Evolutionary conservation across 2,329 filamentous ascomycete species (phyloP), one percentile per base, ranked within the genome.

Genomic region (Albifimbria verrucaria): DNA sequence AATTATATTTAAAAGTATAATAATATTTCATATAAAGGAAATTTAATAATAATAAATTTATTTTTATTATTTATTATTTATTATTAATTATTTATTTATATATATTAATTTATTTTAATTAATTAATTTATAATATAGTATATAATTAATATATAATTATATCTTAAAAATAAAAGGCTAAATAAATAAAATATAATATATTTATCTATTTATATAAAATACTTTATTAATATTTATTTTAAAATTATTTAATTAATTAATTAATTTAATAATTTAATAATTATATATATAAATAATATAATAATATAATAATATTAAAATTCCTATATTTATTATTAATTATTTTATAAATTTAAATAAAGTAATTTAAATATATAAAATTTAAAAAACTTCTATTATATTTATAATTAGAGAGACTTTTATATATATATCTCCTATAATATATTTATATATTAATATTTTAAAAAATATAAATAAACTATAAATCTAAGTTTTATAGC

Each of bases 81-180:
- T 39, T 26, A 23, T 44, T 49, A 46, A 18, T 18, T 52, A 32
- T 48, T 49, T 28, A 43, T n/a, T n/a, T 26, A 48, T 32, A 15
- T 25, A 41, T 25, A 41, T 45, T 28, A 43, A 39, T 47, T 42
- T 51, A 39, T 47, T 51, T 42, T 51, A 50, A 32, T 42, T 41
- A 47, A 43, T 46, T 15, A 48, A 23, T 48, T 28, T 18, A 51
- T 43, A 48, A 44, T 17, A 50, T 41, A 25, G 22, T 51, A 55
- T 45, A 25, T 39, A 23, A 21, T 49, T 49, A 42, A 41, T 48
- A 42, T 28, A 46, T 39, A 39, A 50, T 44, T 39, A 44, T 42
- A 12, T 49, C 36, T 32, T 6, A 25, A 49, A n/a, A 32, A 7
- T 15, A 17, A 28, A n/a, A 10, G 18, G 7, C n/a, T 10, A 32